Evolutionary conservation across 148 eudicot species (phyloP).

Genomic region (Bassia scoparia): DNA sequence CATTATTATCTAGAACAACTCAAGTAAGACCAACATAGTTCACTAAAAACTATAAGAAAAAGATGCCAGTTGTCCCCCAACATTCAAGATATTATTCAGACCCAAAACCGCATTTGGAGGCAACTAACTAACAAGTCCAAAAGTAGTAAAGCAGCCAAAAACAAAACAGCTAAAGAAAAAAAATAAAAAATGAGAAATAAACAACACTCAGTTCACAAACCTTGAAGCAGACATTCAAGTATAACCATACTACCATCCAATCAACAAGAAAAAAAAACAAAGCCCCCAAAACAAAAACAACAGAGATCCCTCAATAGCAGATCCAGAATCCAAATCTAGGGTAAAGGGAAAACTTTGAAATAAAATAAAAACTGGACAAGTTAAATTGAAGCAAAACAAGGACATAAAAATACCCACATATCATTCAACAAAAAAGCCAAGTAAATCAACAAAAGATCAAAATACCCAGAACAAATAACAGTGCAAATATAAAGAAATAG

Average conservation of each 20-base stretch:
- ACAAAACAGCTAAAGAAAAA: background rate
- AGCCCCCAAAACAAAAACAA: no score
- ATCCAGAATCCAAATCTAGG: slow-evolving; percentile 35
- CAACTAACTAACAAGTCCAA: background rate
- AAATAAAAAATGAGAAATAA: background rate
- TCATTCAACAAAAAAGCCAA: slow-evolving; percentile 19
- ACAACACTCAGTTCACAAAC: slow-evolving; percentile 13
- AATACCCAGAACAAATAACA: slow-evolving; percentile 20
- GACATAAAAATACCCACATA: slow-evolving; percentile 38
- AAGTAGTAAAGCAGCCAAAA: slow-evolving; percentile 17
- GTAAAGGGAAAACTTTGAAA: slow-evolving; percentile 5
- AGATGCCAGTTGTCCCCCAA: background rate
- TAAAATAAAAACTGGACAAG: slow-evolving; percentile 22
- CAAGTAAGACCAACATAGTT: background rate
- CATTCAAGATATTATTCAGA: background rate
- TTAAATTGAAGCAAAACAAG: slow-evolving; percentile 15
- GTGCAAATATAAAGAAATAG: background rate
- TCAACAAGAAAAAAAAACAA: no score
- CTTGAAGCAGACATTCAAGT: background rate
- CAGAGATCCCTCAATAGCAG: slow-evolving; percentile 19
- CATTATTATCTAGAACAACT: background rate
- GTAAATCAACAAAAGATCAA: slow-evolving; percentile 25
- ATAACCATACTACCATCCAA: background rate
- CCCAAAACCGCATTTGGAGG: background rate
- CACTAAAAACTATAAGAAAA: background rate